Evolutionary conservation across 169 alveolate genomes (phyloP).

Genomic region (Babesia bovis): DNA sequence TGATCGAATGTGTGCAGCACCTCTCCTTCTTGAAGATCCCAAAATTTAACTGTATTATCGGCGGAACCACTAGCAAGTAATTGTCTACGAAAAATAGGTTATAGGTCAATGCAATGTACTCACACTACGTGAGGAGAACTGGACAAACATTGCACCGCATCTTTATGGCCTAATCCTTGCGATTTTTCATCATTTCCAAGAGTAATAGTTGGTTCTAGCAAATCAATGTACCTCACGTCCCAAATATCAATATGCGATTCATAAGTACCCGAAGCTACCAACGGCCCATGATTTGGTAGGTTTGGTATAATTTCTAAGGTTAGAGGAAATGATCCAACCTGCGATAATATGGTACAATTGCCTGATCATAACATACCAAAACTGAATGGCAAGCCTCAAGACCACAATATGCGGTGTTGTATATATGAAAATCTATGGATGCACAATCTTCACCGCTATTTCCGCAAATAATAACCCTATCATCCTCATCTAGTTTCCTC

Average conservation of each 20-base stretch:
- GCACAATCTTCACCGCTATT: constrained; percentile 48
- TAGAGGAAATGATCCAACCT: constrained; percentile 47
- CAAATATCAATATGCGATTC: constrained; percentile 43
- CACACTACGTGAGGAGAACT: constrained; percentile 34
- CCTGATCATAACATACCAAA: not conserved
- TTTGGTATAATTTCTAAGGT: constrained; percentile 33
- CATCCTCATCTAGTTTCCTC: constrained; percentile 42
- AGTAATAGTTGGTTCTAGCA: constrained; percentile 26
- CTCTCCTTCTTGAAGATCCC: constrained; percentile 55
- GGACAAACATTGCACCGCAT: constrained; percentile 44
- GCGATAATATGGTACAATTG: too few relatives aligned
- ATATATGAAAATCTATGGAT: constrained; percentile 43
- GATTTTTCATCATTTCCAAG: constrained; percentile 13
- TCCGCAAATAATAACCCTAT: constrained; percentile 60
- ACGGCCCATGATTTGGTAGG: constrained; percentile 24
- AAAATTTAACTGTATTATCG: constrained; percentile 36
- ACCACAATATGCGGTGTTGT: constrained; percentile 59
- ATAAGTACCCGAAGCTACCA: constrained; percentile 57
- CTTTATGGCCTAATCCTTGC: constrained; percentile 9
- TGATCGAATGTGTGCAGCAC: constrained; percentile 33
- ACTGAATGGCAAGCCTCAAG: constrained; percentile 60
- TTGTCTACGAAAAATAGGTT: constrained; percentile 11
- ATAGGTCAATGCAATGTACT: not conserved
- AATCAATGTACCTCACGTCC: constrained; percentile 49
- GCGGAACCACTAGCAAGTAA: constrained; percentile 57